Evolutionary conservation across 1,284 basidiomycete genomes (phyloP).

Genomic region (Somion occarium): DNA sequence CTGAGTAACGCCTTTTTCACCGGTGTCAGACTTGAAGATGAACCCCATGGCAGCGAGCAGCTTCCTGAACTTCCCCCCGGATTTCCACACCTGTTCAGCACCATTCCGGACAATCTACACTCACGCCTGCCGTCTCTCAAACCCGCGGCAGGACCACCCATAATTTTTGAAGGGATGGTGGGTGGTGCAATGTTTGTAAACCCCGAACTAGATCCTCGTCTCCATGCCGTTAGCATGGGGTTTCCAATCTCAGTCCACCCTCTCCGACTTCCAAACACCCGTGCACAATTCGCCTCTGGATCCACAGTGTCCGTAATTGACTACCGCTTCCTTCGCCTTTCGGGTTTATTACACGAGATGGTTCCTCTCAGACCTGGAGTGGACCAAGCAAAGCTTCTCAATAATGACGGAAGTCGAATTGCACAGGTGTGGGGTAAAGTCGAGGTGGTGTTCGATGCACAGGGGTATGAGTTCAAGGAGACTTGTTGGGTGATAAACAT

Average conservation of each 20-base stretch:
- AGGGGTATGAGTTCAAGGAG: constrained; percentile 12
- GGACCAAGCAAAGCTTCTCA: constrained; percentile 6
- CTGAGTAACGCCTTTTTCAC: too few relatives aligned
- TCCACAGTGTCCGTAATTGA: constrained; percentile 9
- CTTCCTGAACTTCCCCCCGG: too few relatives aligned
- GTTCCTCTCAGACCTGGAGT: constrained; percentile 11
- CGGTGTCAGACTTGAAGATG: too few relatives aligned
- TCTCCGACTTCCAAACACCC: constrained; percentile 10
- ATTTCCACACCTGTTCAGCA: too few relatives aligned
- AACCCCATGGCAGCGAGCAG: too few relatives aligned
- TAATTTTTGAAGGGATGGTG: not conserved
- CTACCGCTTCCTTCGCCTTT: constrained; percentile 9
- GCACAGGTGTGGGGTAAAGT: constrained; percentile 9
- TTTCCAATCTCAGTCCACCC: constrained; percentile 12
- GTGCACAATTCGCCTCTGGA: constrained; percentile 5
- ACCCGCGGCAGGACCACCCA: not conserved
- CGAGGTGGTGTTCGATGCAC: constrained; percentile 9
- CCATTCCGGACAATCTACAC: too few relatives aligned
- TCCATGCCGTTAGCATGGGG: constrained; percentile 1
- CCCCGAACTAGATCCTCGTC: constrained; percentile 2
- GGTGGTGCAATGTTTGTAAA: not conserved
- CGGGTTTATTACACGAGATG: constrained; percentile 10
- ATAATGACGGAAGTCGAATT: not conserved
- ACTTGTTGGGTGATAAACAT: constrained; percentile 12
- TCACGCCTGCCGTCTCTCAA: not conserved